A percentile compares a stretch with the other conserved stretches of the same genome.
Conservation (phyloP, 2,329 filamentous ascomycete species). For the Arachnopeziza araneosa region DNA sequence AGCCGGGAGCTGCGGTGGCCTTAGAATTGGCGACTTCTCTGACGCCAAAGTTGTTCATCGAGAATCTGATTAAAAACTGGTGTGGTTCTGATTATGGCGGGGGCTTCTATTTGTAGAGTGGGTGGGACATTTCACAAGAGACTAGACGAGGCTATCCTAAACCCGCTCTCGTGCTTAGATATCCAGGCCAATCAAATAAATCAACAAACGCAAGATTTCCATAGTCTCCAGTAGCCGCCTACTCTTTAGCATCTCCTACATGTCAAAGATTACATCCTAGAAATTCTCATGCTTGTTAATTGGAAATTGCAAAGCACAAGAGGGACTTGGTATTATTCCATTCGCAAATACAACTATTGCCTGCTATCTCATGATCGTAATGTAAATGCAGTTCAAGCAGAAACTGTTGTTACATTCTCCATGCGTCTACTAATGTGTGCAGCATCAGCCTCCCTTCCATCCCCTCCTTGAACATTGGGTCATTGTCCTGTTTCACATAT, state of each 20-base stretch:
- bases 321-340: slow-evolving; percentile 5
- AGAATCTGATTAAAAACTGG: slow-evolving; percentile 7
- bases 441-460: neutral
- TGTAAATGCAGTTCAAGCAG: slow-evolving; percentile 14
- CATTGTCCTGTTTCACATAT: neutral
- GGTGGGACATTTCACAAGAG: slow-evolving; percentile 2
- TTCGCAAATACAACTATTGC: slow-evolving; percentile 8
- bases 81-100: neutral
- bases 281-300: neutral
- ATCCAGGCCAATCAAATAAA: too few relatives aligned
- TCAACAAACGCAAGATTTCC: too few relatives aligned
- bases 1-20: slow-evolving; percentile 71
- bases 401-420: slow-evolving; percentile 17
- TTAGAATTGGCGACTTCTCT: slow-evolving; percentile 72
- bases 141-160: slow-evolving; percentile 1
- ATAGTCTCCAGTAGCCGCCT: too few relatives aligned
- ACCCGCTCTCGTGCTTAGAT: too few relatives aligned
- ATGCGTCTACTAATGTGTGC: neutral
- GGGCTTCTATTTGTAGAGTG: slow-evolving; percentile 3
- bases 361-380: slow-evolving; percentile 16
- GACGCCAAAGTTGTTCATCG: slow-evolving; percentile 68
- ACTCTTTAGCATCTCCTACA: neutral
- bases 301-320: neutral
- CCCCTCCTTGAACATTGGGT: too few relatives aligned
- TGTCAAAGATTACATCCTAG: neutral